Percentiles rank a stretch among this genome's conserved stretches.
These are phyloP conservation scores for Parmelia sp. DNA, from an alignment of 495 filamentous ascomycete genomes.

Conservation along the genomic window DNA sequence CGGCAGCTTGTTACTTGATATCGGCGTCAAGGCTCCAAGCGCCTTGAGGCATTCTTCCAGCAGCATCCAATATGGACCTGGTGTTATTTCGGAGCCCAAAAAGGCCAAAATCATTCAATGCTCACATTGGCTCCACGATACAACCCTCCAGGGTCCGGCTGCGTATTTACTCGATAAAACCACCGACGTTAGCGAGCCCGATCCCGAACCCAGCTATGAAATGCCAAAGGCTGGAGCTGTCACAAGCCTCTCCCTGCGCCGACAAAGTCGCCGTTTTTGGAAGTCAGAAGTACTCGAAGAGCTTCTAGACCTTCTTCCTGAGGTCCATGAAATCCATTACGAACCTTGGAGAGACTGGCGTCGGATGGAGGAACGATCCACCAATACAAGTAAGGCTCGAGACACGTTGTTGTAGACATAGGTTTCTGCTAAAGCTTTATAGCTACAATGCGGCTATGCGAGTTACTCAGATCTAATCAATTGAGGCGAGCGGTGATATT, in stretches of 20 bases:
- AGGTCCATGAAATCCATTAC: slow-evolving; percentile 24
- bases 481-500: slow-evolving; percentile 23
- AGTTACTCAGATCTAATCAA: slow-evolving; percentile 26
- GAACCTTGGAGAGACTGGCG: slow-evolving; percentile 26
- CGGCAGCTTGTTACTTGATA: slow-evolving; percentile 35
- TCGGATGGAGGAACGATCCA: slow-evolving; percentile 20
- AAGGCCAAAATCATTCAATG: slow-evolving; percentile 19
- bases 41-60: slow-evolving; percentile 35
- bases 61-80: slow-evolving; percentile 19
- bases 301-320: slow-evolving; percentile 26
- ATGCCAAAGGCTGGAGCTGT: slow-evolving; percentile 26
- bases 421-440: slow-evolving; percentile 20
- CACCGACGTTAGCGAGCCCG: slow-evolving; percentile 13
- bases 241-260: slow-evolving; percentile 25
- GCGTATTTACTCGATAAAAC: slow-evolving; percentile 17
- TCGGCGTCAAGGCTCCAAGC: slow-evolving; percentile 37
- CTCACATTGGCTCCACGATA: slow-evolving; percentile 22
- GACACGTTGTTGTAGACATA: slow-evolving; percentile 18
- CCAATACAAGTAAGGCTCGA: slow-evolving; percentile 21
- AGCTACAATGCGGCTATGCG: slow-evolving; percentile 22
- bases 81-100: slow-evolving; percentile 16
- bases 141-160: slow-evolving; percentile 16
- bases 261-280: slow-evolving; percentile 23
- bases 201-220: slow-evolving; percentile 16
- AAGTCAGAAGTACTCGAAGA: slow-evolving; percentile 19